Conservation (phyloP, 73 alveolate genomes). For the Blepharisma stoltei region DNA sequence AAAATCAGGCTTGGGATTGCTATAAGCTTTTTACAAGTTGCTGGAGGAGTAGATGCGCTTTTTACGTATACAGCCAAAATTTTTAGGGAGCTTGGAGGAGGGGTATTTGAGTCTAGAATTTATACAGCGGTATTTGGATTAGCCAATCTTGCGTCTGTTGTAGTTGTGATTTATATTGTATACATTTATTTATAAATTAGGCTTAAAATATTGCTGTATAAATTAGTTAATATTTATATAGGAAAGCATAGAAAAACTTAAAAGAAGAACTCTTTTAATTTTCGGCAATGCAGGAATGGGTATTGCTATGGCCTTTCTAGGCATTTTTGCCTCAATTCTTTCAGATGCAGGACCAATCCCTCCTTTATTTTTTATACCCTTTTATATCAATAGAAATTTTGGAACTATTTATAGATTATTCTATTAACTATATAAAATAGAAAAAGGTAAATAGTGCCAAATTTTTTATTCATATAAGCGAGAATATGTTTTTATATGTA, state of each 20-base stretch:
- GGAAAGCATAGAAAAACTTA: background rate
- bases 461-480: too few species aligned
- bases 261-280: background rate
- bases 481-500: background rate
- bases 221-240: too few species aligned
- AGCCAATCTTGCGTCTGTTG: background rate
- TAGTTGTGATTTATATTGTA: background rate
- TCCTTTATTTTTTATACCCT: background rate
- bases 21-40: constrained; percentile 3
- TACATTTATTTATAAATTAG: too few species aligned
- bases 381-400: too few species aligned
- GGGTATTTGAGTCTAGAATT: constrained; percentile 2
- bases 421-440: too few species aligned
- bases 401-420: too few species aligned
- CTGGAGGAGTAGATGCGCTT: constrained; percentile 12
- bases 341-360: background rate
- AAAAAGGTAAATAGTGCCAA: too few species aligned
- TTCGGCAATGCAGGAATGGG: background rate
- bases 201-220: too few species aligned
- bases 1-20: background rate
- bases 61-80: background rate
- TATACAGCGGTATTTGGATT: background rate
- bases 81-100: background rate
- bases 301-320: background rate
- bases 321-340: background rate